A percentile compares a stretch with the other conserved stretches of the same genome.
phyloP scores from a whole-genome alignment of 139 green algal genomes.

The Ettlia oleoabundans region DNA sequence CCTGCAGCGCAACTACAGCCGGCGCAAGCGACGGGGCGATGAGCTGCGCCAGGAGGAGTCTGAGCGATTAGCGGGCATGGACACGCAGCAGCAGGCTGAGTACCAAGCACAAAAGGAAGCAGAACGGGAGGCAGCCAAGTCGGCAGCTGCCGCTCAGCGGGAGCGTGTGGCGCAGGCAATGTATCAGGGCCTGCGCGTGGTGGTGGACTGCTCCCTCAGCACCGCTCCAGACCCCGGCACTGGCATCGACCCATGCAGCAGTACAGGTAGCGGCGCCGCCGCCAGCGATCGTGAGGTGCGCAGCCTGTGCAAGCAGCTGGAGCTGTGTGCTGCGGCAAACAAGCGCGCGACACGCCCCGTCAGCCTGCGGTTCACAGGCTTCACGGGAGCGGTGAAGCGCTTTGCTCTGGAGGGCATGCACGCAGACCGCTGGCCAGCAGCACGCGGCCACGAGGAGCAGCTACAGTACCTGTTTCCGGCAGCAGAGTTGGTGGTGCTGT shows the following conservation, averaged over 20 bases:
- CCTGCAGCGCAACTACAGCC: conserved; percentile 12
- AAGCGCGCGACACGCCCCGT: conserved; percentile 10
- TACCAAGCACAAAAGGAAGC: background rate
- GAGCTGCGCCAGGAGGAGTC: conserved; percentile 17
- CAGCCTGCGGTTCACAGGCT: conserved; percentile 22
- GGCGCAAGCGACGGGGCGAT: background rate
- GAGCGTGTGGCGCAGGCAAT: conserved; percentile 5
- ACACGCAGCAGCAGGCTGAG: background rate
- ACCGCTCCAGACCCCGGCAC: too few relatives aligned
- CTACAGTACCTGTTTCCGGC: conserved; percentile 7
- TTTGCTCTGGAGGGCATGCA: conserved; percentile 39
- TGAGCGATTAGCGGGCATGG: background rate
- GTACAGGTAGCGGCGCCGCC: too few relatives aligned
- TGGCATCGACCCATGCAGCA: too few relatives aligned
- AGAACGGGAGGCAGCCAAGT: conserved; percentile 12
- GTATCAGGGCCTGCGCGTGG: conserved; percentile 5
- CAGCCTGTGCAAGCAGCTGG: conserved; percentile 37
- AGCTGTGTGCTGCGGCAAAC: conserved; percentile 33
- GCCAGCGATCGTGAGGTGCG: conserved; percentile 36
- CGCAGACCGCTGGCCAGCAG: conserved; percentile 25
- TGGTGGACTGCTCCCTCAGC: conserved; percentile 37
- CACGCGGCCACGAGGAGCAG: background rate
- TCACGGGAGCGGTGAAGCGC: background rate
- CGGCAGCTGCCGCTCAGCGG: conserved; percentile 1
- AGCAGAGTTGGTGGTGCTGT: conserved; percentile 21